Conservation (phyloP, 306 rosid genomes). For the Inga leiocalycina region DNA sequence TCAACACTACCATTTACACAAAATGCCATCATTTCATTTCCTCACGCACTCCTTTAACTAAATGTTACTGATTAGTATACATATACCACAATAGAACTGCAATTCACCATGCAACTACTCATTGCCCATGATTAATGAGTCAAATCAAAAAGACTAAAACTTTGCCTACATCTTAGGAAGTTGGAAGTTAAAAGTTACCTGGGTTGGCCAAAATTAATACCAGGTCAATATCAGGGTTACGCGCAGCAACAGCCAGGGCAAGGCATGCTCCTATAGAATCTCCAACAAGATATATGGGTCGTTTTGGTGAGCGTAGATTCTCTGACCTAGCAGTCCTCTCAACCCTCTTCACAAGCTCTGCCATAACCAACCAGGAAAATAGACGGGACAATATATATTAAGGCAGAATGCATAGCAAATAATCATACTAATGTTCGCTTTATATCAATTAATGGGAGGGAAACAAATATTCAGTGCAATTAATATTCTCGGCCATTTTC, state of each 20-base stretch:
- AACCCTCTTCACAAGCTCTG: slow-evolving; percentile 80
- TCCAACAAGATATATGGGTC: slow-evolving; percentile 87
- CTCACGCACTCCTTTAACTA: too few relatives aligned
- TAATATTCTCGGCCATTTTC: slow-evolving; percentile 12
- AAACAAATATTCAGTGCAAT: slow-evolving; percentile 10
- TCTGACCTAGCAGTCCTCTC: slow-evolving; percentile 60
- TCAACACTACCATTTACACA: background rate
- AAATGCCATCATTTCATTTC: too few relatives aligned
- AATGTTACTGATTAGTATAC: too few relatives aligned
- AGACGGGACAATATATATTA: slow-evolving; percentile 7
- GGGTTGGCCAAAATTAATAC: slow-evolving; percentile 84
- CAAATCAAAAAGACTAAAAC: slow-evolving; percentile 7
- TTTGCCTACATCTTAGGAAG: background rate
- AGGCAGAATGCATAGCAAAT: background rate
- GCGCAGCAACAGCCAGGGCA: slow-evolving; percentile 81
- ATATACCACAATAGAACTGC: too few relatives aligned
- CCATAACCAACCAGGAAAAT: slow-evolving; percentile 25
- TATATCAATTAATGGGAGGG: background rate
- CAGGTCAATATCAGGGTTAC: slow-evolving; percentile 76
- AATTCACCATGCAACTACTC: background rate
- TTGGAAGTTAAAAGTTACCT: slow-evolving; percentile 45
- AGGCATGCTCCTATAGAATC: slow-evolving; percentile 91
- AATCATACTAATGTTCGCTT: background rate
- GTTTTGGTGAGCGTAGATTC: slow-evolving; percentile 54
- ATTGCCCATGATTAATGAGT: background rate